Percentiles rank a stretch among this genome's conserved stretches.
These are phyloP conservation scores for Trichoderma semiorbis DNA, from an alignment of 2,329 filamentous ascomycete genomes.

Conservation along the genomic window DNA sequence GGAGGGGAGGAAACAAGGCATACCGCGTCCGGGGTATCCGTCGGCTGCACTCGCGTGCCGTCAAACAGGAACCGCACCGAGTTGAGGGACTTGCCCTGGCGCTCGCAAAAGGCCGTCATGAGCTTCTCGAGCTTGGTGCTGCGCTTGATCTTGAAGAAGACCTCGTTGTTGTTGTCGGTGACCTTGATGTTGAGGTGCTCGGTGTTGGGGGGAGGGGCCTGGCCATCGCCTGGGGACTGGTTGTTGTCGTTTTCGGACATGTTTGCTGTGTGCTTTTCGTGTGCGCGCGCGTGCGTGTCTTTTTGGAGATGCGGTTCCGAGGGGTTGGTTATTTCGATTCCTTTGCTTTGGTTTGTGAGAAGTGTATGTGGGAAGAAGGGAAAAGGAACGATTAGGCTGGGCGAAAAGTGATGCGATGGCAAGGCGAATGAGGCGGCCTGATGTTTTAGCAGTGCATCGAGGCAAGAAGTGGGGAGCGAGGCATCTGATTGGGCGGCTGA, in stretches of 20 bases:
- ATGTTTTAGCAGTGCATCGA: neutral
- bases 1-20: constrained; percentile 37
- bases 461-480: constrained; percentile 27
- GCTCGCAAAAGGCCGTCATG: constrained; percentile 96
- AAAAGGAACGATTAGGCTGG: neutral
- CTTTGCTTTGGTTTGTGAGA: neutral
- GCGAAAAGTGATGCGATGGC: constrained; percentile 8
- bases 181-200: constrained; percentile 99
- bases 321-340: neutral
- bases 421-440: constrained; percentile 14
- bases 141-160: constrained; percentile 99
- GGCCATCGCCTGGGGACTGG: constrained; percentile 19
- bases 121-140: constrained; percentile 94
- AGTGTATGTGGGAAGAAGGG: neutral
- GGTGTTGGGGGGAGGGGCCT: constrained; percentile 45
- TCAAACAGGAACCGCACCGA: constrained; percentile 96
- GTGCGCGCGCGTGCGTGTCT: neutral
- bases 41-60: constrained; percentile 83
- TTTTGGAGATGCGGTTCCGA: neutral
- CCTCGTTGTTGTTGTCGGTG: constrained; percentile 98
- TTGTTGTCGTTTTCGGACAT: constrained; percentile 52
- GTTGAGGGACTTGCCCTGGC: constrained; percentile 80
- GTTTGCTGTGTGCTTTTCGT: neutral
- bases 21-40: constrained; percentile 89
- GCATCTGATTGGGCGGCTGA: constrained; percentile 25